phyloP scores from a whole-genome alignment of 2,329 filamentous ascomycete species.

The Hawksworthiomyces lignivorus region DNA sequence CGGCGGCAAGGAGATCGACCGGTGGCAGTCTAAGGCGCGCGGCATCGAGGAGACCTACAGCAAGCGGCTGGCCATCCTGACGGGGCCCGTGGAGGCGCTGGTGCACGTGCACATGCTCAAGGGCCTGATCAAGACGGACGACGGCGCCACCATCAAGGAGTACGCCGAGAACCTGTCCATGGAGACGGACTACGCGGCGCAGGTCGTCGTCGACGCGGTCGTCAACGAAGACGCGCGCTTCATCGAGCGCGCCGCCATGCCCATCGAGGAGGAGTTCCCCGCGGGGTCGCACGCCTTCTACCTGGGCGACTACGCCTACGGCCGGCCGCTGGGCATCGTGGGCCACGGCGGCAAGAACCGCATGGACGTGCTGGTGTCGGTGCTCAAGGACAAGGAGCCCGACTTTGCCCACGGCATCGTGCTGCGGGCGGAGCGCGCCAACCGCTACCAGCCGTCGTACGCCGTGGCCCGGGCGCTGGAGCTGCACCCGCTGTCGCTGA shows the following conservation, averaged over 20 bases:
- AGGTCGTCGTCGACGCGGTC: slow-evolving; percentile 84
- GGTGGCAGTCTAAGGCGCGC: slow-evolving; percentile 77
- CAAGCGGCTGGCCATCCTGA: slow-evolving; percentile 81
- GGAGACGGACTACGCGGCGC: slow-evolving; percentile 84
- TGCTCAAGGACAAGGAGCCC: slow-evolving; percentile 62
- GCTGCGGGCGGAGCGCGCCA: slow-evolving; percentile 57
- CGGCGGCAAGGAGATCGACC: slow-evolving; percentile 64
- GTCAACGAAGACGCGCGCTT: slow-evolving; percentile 88
- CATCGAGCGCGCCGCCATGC: slow-evolving; percentile 78
- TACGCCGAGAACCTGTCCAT: slow-evolving; percentile 80
- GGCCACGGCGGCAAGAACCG: slow-evolving; percentile 65
- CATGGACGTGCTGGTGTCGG: slow-evolving; percentile 70
- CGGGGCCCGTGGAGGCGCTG: slow-evolving; percentile 79
- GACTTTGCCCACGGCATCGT: slow-evolving; percentile 78
- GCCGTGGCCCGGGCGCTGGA: slow-evolving; percentile 76
- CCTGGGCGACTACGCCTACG: slow-evolving; percentile 87
- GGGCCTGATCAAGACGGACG: slow-evolving; percentile 81
- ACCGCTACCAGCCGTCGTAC: slow-evolving; percentile 78
- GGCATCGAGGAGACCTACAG: slow-evolving; percentile 82
- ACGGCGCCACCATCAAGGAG: slow-evolving; percentile 86
- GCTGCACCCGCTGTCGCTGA: slow-evolving; percentile 79
- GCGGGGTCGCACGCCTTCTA: slow-evolving; percentile 80
- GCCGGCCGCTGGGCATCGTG: slow-evolving; percentile 76
- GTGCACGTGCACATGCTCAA: slow-evolving; percentile 92
- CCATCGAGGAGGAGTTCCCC: slow-evolving; percentile 88